Evolutionary conservation across 1,284 basidiomycete genomes (phyloP), one percentile per base, ranked within the genome.

Genomic region (Omphalotus olearius): DNA sequence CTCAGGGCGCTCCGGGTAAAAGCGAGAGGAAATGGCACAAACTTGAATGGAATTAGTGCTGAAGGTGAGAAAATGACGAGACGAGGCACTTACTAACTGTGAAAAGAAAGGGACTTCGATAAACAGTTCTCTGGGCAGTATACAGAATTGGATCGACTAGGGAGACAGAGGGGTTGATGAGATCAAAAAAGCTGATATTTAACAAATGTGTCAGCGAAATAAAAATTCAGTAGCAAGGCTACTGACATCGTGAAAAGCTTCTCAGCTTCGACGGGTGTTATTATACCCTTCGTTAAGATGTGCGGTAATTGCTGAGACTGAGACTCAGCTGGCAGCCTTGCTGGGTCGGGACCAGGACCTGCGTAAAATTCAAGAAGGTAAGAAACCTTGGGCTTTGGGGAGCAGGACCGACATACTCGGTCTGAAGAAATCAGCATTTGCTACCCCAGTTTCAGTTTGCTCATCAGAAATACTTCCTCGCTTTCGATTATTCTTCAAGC

Each of bases 61-160:
- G 33, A 17, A 41, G 17, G 10, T 23, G 30, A 28, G 6, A n/a
- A 23, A 25, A 25, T 17, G 11, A 6, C 45, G 39, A 48, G 46
- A 2, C 33, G 23, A 41, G 5, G 10, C 59, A 80, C 88, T 79
- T 61, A 91, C 88, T 80, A 51, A 87, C 86, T 36, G 88, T 91
- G 67, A 91, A 91, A 46, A 91, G 64, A 69, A 91, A 91, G 0
- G 88, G 85, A 56, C 85, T 88, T 16, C 88, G 79, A 62, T 78
- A 76, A 62, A 80, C 80, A n/a, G 83, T 86, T 56, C 75, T 79
- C 53, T 84, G 83, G 9, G 87, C 80, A 0, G 85, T 88, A 61
- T 91, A 88, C 10, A 91, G 72, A n/a, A 75, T 71, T 6, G 85
- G 85, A 60, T 91, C 88, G 20, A 91, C 69, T 16, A 91, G 68